A percentile compares a stretch with the other conserved stretches of the same genome.
These are phyloP conservation scores for Chytriomyces confervae DNA, from an alignment of 192 early-diverging fungal genomes.

Conservation along the genomic window DNA sequence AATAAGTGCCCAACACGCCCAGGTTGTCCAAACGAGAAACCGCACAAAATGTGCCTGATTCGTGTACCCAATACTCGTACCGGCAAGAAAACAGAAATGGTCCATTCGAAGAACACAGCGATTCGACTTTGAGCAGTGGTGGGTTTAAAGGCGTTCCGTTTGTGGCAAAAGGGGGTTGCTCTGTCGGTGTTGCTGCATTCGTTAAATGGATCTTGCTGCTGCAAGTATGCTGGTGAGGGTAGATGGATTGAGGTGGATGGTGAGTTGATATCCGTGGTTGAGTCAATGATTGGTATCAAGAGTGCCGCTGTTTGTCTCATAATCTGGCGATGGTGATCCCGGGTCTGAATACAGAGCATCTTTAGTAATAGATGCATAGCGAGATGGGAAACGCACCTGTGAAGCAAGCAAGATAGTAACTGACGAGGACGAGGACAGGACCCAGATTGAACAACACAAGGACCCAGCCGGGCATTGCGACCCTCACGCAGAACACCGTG, in stretches of 20 bases:
- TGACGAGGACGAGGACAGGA: not conserved
- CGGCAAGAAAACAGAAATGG: constrained; percentile 44
- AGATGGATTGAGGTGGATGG: no score
- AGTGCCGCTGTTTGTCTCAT: not conserved
- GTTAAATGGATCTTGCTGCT: not conserved
- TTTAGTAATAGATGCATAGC: no score
- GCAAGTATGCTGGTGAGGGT: no score
- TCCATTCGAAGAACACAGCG: constrained; percentile 44
- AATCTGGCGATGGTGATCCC: not conserved
- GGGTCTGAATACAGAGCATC: constrained; percentile 5
- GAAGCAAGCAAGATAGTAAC: constrained; percentile 4
- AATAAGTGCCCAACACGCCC: constrained; percentile 2
- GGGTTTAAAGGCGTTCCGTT: constrained; percentile 28
- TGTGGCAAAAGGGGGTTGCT: constrained; percentile 19
- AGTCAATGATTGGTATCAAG: not conserved
- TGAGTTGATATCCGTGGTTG: not conserved
- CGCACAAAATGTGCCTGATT: constrained; percentile 45
- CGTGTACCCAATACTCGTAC: constrained; percentile 25
- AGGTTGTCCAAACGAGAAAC: constrained; percentile 14
- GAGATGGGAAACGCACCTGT: not conserved
- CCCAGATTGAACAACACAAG: not conserved
- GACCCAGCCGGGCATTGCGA: constrained; percentile 51
- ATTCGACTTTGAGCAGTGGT: constrained; percentile 39
- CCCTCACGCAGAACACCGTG: not conserved
- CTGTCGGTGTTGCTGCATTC: not conserved